These are phyloP conservation scores for Panaeolus cyanescens DNA, from an alignment of 768 basidiomycete species.

Conservation along the genomic window DNA sequence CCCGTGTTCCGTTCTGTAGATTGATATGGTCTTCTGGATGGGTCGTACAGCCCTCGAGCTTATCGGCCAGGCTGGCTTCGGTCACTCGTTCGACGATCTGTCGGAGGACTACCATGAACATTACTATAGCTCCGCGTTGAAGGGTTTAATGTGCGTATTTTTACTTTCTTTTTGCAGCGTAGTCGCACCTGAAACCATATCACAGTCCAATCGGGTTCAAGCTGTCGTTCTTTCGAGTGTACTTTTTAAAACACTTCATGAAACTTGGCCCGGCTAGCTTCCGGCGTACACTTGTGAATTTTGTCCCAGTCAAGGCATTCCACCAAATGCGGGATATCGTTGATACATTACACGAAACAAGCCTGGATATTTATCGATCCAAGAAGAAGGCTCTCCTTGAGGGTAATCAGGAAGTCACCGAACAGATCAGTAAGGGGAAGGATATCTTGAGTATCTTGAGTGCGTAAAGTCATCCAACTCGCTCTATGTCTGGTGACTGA, in stretches of 20 bases:
- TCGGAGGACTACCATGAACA: conserved; percentile 25
- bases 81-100: conserved; percentile 41
- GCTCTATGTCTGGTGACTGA: not conserved
- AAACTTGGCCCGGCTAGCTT: conserved; percentile 31
- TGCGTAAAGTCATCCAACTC: too few species aligned
- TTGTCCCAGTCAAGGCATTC: conserved; percentile 31
- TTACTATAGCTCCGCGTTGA: conserved; percentile 31
- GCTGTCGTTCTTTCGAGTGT: conserved; percentile 16
- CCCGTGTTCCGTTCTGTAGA: conserved; percentile 18
- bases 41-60: conserved; percentile 47
- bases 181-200: not conserved
- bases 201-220: conserved; percentile 17
- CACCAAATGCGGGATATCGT: conserved; percentile 31
- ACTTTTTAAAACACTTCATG: too few species aligned
- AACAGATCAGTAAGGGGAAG: conserved; percentile 38
- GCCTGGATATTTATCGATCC: conserved; percentile 33
- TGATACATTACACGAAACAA: conserved; percentile 36
- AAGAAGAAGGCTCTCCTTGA: conserved; percentile 37
- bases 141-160: conserved; percentile 28
- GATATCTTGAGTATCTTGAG: conserved; percentile 50
- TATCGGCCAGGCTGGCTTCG: conserved; percentile 48
- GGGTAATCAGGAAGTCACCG: conserved; percentile 33
- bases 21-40: conserved; percentile 37
- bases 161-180: not conserved
- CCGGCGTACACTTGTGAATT: conserved; percentile 30